A percentile compares a stretch with the other conserved stretches of the same genome.
These are phyloP conservation scores for Colletotrichum limetticola DNA, from an alignment of 2,329 filamentous ascomycete species.

Conservation along the genomic window DNA sequence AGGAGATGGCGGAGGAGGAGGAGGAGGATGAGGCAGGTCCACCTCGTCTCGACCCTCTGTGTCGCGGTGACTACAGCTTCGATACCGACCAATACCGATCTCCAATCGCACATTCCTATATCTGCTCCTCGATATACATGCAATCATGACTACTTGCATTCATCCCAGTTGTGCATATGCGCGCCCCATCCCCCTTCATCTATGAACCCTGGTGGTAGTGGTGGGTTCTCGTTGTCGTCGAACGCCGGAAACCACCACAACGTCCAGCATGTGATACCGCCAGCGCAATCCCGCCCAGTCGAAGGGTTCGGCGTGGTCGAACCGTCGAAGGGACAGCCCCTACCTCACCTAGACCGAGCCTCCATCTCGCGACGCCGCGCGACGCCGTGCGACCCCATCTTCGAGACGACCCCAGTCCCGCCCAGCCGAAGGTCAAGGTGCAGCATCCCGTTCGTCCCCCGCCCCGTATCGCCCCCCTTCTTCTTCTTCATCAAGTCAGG, in stretches of 20 bases:
- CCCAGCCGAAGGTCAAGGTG: not conserved
- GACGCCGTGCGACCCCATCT: conserved; percentile 19
- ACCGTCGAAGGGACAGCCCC: not conserved
- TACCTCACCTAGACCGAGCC: conserved; percentile 12
- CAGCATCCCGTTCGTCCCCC: not conserved
- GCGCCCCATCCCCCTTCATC: conserved; percentile 6
- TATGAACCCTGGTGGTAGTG: not conserved
- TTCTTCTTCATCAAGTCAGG: not conserved
- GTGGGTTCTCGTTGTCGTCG: conserved; percentile 10
- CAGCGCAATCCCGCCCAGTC: not conserved
- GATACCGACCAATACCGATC: not conserved
- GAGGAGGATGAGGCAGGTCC: conserved; percentile 2
- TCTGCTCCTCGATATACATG: conserved; percentile 7
- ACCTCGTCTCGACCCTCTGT: not conserved
- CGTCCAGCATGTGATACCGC: conserved; percentile 20
- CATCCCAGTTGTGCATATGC: conserved; percentile 22
- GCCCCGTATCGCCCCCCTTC: not conserved
- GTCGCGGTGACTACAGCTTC: not conserved
- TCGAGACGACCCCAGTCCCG: not conserved
- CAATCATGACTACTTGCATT: conserved; percentile 21
- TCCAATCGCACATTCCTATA: conserved; percentile 8
- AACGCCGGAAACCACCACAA: conserved; percentile 1
- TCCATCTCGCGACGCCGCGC: conserved; percentile 2
- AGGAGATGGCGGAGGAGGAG: conserved; percentile 6
- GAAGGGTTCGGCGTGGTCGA: conserved; percentile 5